Evolutionary conservation across 2,329 filamentous ascomycete species (phyloP).

Genomic region (Magnaporthales sp.): DNA sequence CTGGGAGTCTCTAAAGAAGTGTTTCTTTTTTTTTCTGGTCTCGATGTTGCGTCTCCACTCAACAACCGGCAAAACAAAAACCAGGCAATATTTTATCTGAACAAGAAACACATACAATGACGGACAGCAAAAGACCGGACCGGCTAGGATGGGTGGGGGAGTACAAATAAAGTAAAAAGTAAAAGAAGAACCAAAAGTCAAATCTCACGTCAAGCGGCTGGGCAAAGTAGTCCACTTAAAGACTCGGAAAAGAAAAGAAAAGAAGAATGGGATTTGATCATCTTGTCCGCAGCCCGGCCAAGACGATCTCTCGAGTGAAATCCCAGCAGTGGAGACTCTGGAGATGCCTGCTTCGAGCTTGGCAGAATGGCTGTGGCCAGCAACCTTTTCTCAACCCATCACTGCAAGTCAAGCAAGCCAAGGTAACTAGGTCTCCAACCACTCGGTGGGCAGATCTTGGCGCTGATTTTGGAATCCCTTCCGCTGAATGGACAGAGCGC

Average conservation of each 20-base stretch:
- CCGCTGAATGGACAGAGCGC: not conserved
- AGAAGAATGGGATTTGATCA: not conserved
- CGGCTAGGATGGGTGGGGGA: not conserved
- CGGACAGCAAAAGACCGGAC: not conserved
- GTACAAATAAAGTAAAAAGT: not conserved
- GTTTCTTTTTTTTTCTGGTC: not conserved
- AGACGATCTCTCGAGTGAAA: not conserved
- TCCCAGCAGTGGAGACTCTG: not conserved
- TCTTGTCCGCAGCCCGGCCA: not conserved
- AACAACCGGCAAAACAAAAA: not conserved
- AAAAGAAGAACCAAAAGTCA: not conserved
- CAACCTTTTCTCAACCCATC: not conserved
- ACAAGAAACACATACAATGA: not conserved
- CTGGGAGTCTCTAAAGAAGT: not conserved
- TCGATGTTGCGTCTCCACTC: not conserved
- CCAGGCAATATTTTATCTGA: no score
- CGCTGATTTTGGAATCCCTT: not conserved
- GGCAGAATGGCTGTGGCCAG: not conserved
- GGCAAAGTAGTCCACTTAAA: not conserved
- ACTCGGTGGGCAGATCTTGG: not conserved
- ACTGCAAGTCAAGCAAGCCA: not conserved
- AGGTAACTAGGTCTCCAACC: not conserved
- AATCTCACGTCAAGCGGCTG: conserved; percentile 2
- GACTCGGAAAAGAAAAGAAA: not conserved
- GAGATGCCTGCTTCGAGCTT: not conserved